Evolutionary conservation across 116 monocot genomes (phyloP).

Genomic region (Thalassia testudinum): DNA sequence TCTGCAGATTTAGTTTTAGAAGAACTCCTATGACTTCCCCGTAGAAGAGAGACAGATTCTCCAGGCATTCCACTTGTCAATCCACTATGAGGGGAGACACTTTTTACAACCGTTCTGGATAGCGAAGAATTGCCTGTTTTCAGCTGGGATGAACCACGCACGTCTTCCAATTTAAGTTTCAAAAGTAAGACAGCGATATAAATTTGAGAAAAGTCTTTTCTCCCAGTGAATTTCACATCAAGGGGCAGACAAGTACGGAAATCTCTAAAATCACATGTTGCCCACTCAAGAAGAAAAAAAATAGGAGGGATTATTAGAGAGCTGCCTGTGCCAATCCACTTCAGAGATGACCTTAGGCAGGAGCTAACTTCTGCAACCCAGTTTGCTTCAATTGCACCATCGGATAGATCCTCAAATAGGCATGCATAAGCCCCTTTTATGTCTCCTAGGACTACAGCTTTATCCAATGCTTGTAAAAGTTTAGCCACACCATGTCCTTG

Average conservation of each 20-base stretch:
- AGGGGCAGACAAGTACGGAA: slow-evolving; percentile 28
- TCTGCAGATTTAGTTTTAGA: slow-evolving; percentile 20
- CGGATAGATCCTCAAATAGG: slow-evolving; percentile 75
- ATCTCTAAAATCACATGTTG: slow-evolving; percentile 91
- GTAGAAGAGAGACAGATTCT: slow-evolving; percentile 16
- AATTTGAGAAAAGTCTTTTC: slow-evolving; percentile 71
- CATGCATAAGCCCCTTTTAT: slow-evolving; percentile 48
- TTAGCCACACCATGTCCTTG: slow-evolving; percentile 70
- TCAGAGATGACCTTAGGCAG: slow-evolving; percentile 63
- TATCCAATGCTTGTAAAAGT: slow-evolving; percentile 73
- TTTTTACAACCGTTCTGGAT: slow-evolving; percentile 9
- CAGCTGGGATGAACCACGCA: slow-evolving; percentile 14
- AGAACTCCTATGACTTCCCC: slow-evolving; percentile 15
- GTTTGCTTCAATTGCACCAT: slow-evolving; percentile 48
- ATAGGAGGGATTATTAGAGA: slow-evolving; percentile 54
- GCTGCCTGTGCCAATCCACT: slow-evolving; percentile 67
- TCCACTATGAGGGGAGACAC: slow-evolving; percentile 22
- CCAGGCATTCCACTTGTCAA: slow-evolving; percentile 13
- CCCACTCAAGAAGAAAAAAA: slow-evolving; percentile 96
- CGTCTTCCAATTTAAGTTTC: slow-evolving; percentile 58
- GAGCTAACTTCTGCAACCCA: slow-evolving; percentile 95
- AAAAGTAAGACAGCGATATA: slow-evolving; percentile 69
- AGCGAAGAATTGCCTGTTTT: slow-evolving; percentile 9
- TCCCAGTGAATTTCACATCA: slow-evolving; percentile 50
- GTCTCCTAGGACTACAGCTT: slow-evolving; percentile 55